Percentiles rank a stretch among this genome's conserved stretches.
phyloP scores from a whole-genome alignment of 257 asterid genomes.

The Lycium barbarum region DNA sequence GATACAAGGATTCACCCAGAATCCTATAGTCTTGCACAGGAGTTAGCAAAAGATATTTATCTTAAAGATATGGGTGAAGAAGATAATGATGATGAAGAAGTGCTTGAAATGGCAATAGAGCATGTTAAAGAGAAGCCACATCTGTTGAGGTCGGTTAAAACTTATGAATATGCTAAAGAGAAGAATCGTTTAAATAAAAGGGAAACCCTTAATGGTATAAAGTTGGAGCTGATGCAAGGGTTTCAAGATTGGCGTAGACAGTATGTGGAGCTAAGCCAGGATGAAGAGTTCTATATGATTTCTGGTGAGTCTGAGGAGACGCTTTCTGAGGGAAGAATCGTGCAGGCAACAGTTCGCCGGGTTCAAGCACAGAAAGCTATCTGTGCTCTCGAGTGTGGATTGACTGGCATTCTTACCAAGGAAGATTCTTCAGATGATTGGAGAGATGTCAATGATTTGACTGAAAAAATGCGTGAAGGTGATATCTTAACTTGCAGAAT shows the following conservation, averaged over 20 bases:
- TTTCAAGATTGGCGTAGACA: slow-evolving; percentile 90
- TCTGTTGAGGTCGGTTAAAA: slow-evolving; percentile 67
- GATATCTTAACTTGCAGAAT: slow-evolving; percentile 82
- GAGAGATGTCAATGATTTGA: slow-evolving; percentile 70
- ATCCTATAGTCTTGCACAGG: slow-evolving; percentile 87
- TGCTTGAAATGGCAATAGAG: slow-evolving; percentile 93
- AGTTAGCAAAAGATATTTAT: slow-evolving; percentile 91
- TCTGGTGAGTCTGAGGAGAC: slow-evolving; percentile 91
- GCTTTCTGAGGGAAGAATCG: slow-evolving; percentile 84
- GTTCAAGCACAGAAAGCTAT: slow-evolving; percentile 82
- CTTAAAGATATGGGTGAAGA: slow-evolving; percentile 76
- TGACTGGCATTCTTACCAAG: slow-evolving; percentile 81
- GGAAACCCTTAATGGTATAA: slow-evolving; percentile 83
- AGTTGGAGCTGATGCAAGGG: slow-evolving; percentile 90
- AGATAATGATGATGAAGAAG: slow-evolving; percentile 80
- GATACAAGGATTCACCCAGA: slow-evolving; percentile 98
- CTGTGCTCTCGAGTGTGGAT: slow-evolving; percentile 85
- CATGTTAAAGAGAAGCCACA: slow-evolving; percentile 92
- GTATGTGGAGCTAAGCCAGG: slow-evolving; percentile 74
- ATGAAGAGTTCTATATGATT: slow-evolving; percentile 90
- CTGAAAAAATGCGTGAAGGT: slow-evolving; percentile 81
- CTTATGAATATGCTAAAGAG: slow-evolving; percentile 70
- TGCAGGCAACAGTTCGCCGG: slow-evolving; percentile 89
- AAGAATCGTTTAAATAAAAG: slow-evolving; percentile 65
- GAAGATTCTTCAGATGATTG: slow-evolving; percentile 78